Base-by-base conservation (phyloP, 192 early-diverging fungal genomes). In the Coemansia sp. region DNA sequence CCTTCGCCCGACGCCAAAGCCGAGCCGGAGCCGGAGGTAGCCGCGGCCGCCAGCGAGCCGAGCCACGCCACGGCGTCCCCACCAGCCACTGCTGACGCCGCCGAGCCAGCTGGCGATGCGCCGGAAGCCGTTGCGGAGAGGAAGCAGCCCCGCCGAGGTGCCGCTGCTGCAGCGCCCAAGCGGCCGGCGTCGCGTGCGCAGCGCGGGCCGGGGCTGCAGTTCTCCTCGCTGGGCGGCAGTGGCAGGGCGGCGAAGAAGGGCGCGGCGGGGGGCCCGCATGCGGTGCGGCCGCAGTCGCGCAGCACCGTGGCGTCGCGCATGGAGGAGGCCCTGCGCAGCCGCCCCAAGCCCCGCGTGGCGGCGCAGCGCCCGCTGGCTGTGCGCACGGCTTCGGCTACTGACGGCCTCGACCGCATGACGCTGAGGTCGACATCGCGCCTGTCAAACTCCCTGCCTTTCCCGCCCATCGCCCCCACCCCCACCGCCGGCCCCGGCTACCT, bases 251-350 rank as follows among this genome's bases (percentile, higher is more conserved):
- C 17, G 45, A 53, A 53, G 27, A 53, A 31, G 51, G 51, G 51
- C 27, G 27, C 51, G 27, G 11, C 51, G 29, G 29, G 40, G 6
- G 50, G 46, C 2, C 42, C 67, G 35, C 79, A 73, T 45, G 68
- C 70, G 35, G 67, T 63, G 3, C 70, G 79, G 1, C 68, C 74
- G 16, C 71, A 73, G 41, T 68, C 74, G 27, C 72, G 74, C 40
- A 70, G 68, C 68, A 37, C 73, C 17, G 79, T 77, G 10, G 67
- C 75, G 3, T 63, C 66, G 40, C 70, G 79, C n/a, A 63, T 82
- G 63, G 79, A 82, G 37, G 79, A 82, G 66, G 79, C 79, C 9
- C 63, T 82, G 64, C 71, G 74, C 6, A 63, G 64, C 0, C 64
- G 67, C 21, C 63, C 62, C 46, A 67, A 45, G 39, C 14, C 66